Evolutionary conservation across 768 basidiomycete species (phyloP), one percentile per base, ranked within the genome.

Genomic region (Cyclocybe aegerita): DNA sequence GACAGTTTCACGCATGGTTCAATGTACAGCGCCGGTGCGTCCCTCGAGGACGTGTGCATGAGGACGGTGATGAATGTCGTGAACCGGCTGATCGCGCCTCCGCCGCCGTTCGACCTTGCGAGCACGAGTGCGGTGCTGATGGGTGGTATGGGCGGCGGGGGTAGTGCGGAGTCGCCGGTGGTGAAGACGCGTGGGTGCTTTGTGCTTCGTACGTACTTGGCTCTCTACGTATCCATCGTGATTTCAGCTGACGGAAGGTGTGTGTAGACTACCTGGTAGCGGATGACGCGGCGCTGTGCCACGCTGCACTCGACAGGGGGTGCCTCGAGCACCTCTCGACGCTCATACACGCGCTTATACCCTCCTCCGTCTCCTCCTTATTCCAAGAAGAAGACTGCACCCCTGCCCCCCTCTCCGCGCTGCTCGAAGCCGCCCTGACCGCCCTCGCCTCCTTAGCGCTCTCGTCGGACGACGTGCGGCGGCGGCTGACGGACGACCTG

Each of bases 341-440:
- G 0, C 66, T 88, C 4, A 72, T 85, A 16, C 77, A 76, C 10
- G 65, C 70, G 0, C 80, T 84, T 44, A 83, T 23, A 83, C 0
- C 81, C 83, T 1, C 57, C 67, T 32, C 74, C 76, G 5, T 46
- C 50, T 1, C 52, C 55, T 12, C 55, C 58, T 23, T 23, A 7
- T 51, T 65, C 0, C 81, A 83, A 35, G 81, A 79, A 79, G 83
- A 84, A n/a, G 81, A 85, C 47, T 86, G 86, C 31, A 85, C 88
- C 61, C 79, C 86, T 0, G 85, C 85, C 51, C 78, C 73, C 46
- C 59, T 77, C 3, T 76, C 76, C 4, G 58, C 70, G 8, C 64
- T 91, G n/a, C 77, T 88, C 48, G 88, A 92, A 75, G 90, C 85
- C 9, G 77, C 82, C 0, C 70, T 97, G n/a, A 85, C 85, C 4